Evolutionary conservation across 495 filamentous ascomycete genomes (phyloP), one percentile per base, ranked within the genome.

Genomic region (Cryomyces antarcticus): DNA sequence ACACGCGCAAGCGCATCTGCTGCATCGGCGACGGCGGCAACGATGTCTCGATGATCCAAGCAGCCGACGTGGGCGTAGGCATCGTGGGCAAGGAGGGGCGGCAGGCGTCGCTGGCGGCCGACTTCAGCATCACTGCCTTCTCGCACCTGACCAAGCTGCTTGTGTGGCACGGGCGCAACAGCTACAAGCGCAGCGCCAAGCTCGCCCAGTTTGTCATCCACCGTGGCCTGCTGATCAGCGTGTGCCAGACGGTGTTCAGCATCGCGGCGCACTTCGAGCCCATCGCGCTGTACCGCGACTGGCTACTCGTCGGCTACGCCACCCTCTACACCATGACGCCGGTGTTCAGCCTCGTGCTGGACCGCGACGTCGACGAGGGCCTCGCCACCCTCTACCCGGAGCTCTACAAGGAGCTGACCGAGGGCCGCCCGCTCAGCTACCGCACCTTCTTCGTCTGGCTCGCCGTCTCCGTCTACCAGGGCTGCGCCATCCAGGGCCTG

Each of bases 41-140:
- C 62, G 92, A 99, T 58, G 92, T 99, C 29, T 86, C 79, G 41
- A 99, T 99, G 92, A 99, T 99, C 51, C 88, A 94, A 62, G 87
- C 89, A 5, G 92, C 92, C 1, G 92, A 96, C 52, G 85, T 99
- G 1, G 92, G 92, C 35, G 85, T 99, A 45, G 92, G 92, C 30
- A 96, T 99, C 47, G 92, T 95, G 7, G 92, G 92, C 37, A 96
- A 96, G 61, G 92, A 99, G 61, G 92, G 92, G 12, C 76, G 82
- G 10, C 92, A 99, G 62, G 92, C 92, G 17, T 83, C 76, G 46
- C 72, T 99, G 2, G 92, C 92, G 0, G 92, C 92, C 3, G 92
- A 99, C 54, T 96, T 99, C 60, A 86, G 79, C 37, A 88, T 96
- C 55, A 78, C 80, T 41, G 84, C 93, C 52, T 99, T 99, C 64